Evolutionary conservation across 2,329 filamentous ascomycete genomes (phyloP).

Genomic region (Graphium sp.): DNA sequence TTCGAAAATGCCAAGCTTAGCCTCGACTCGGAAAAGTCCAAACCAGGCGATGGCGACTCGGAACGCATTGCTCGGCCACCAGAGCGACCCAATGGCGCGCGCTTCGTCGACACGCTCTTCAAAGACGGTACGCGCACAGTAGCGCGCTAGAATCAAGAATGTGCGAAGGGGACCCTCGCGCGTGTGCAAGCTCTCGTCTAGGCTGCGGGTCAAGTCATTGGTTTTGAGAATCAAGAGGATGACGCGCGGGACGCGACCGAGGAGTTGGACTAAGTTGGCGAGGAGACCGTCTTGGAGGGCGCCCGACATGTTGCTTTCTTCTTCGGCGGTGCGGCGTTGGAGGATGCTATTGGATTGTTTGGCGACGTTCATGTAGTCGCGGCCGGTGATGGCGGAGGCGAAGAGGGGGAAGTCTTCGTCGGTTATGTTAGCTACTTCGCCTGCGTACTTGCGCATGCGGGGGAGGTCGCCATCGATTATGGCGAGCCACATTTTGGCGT

Average conservation of each 20-base stretch:
- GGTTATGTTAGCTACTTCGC: slow-evolving; percentile 74
- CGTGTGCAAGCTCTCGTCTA: slow-evolving; percentile 82
- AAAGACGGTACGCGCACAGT: slow-evolving; percentile 50
- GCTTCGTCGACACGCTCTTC: slow-evolving; percentile 46
- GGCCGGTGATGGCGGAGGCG: slow-evolving; percentile 86
- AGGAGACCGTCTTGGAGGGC: slow-evolving; percentile 79
- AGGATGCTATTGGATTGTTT: slow-evolving; percentile 39
- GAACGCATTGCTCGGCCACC: slow-evolving; percentile 39
- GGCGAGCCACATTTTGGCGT: slow-evolving; percentile 94
- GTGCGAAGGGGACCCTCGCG: slow-evolving; percentile 45
- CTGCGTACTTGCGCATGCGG: slow-evolving; percentile 74
- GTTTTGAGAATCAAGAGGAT: slow-evolving; percentile 95
- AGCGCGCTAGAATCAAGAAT: slow-evolving; percentile 52
- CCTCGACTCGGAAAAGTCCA: slow-evolving; percentile 39
- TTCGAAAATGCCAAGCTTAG: slow-evolving; percentile 48
- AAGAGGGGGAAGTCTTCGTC: slow-evolving; percentile 91
- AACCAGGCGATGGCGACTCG: slow-evolving; percentile 38
- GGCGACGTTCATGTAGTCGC: slow-evolving; percentile 65
- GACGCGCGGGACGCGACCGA: slow-evolving; percentile 78
- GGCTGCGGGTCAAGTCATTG: slow-evolving; percentile 83
- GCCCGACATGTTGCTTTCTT: slow-evolving; percentile 74
- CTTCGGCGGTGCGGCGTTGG: slow-evolving; percentile 47
- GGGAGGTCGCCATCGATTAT: slow-evolving; percentile 79
- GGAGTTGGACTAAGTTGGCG: slow-evolving; percentile 70
- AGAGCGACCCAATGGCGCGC: slow-evolving; percentile 29